phyloP scores from a whole-genome alignment of 805 yeast genomes.

The Ogataea glucozyma region DNA sequence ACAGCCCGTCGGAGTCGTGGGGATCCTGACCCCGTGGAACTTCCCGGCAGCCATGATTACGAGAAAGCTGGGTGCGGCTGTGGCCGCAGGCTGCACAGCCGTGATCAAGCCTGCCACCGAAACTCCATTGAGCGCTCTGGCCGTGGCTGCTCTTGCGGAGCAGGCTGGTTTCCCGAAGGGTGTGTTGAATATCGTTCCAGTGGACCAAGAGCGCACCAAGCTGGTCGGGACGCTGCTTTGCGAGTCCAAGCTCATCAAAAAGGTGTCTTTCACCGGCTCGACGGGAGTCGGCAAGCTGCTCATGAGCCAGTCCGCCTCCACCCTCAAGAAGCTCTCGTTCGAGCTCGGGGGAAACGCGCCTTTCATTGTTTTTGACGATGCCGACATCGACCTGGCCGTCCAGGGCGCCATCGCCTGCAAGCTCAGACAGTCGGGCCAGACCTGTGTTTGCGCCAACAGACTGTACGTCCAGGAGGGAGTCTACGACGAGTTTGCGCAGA shows the following conservation, averaged over 20 bases:
- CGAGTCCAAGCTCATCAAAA: conserved; percentile 55
- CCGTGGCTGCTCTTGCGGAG: conserved; percentile 58
- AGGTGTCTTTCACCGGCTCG: conserved; percentile 78
- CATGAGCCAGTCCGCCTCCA: conserved; percentile 58
- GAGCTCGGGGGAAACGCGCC: conserved; percentile 87
- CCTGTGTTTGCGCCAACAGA: conserved; percentile 80
- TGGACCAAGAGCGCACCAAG: conserved; percentile 42
- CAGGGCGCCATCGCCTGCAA: conserved; percentile 66
- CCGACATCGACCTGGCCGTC: conserved; percentile 65
- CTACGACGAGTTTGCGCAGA: conserved; percentile 60
- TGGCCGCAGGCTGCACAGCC: conserved; percentile 78
- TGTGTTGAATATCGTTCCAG: conserved; percentile 61
- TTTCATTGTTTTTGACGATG: conserved; percentile 72
- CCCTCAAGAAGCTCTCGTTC: conserved; percentile 69
- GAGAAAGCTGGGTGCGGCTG: conserved; percentile 71
- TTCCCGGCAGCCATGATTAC: conserved; percentile 81
- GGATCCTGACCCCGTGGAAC: conserved; percentile 82
- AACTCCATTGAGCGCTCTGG: conserved; percentile 74
- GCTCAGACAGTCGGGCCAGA: conserved; percentile 77
- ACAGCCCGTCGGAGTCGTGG: conserved; percentile 83
- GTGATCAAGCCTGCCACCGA: conserved; percentile 77
- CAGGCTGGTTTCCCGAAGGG: conserved; percentile 76
- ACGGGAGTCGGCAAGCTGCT: conserved; percentile 70
- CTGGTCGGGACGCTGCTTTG: conserved; percentile 58
- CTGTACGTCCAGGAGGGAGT: conserved; percentile 62